Base-by-base conservation (phyloP, 75 land plant genomes). In the Picea sitchensis region DNA sequence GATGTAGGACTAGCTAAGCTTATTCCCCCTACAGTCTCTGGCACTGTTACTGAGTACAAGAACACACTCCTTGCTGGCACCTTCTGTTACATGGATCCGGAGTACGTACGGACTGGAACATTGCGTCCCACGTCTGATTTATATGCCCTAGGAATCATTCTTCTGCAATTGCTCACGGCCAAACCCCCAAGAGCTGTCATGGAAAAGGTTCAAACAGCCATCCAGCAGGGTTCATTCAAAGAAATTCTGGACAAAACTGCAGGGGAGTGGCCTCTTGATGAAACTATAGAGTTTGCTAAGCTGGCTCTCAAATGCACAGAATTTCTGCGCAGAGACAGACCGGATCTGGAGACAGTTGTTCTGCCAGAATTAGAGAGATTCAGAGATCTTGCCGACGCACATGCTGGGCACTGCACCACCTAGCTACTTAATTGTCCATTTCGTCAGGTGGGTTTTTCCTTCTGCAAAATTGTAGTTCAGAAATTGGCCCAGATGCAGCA, bases 11-110 rank as follows among this genome's bases (percentile, higher is more conserved):
- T 83, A 2, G 78, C 83, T 11, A 73, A 62, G 69, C 61, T 81
- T 20, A 59, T 83, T 20, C 83, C 83, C 47, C 41, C 71, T 34
- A 13, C 60, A 14, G 32, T 74, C 32, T 61, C 82, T 20, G 58
- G 58, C 21, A 59, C 26, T 59, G 21, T 83, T 14, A 81, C 84
- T 41, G 64, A 65, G 26, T 71, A 61, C 74, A 87, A 74, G 30
- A 80, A 75, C 8, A 86, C 82, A 14, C 30, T 60, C 18, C 75
- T 82, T 7, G 83, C 63, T 64, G 88, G 88, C 4, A 87, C 88
- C 23, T 88, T 62, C 23, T 83, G 76, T 54, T 87, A 87, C 76
- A 86, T 87, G 60, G 88, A 90, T 30, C 88, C 88, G 21, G 88
- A 87, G 78, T 87, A 87, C 65, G 14, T 26, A n/a, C 11, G 75